Evolutionary conservation across 495 filamentous ascomycete species (phyloP), one percentile per base, ranked within the genome.

Genomic region (Aspergillus incahuasiensis): DNA sequence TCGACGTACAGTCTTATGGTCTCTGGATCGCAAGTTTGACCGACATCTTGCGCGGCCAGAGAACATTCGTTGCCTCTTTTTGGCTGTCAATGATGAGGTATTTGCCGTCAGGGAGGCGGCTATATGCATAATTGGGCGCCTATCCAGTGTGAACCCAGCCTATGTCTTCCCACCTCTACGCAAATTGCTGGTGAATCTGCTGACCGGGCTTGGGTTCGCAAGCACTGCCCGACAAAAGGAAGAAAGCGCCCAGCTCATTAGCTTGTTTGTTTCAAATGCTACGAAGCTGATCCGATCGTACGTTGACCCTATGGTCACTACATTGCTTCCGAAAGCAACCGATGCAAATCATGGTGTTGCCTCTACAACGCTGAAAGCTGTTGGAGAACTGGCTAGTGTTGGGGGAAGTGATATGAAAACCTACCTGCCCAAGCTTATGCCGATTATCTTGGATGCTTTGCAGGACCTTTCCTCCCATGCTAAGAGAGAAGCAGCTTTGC

Each of bases 171-270:
- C 94, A 5, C 91, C 92, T 0, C 69, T 99, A 25, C 83, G 94
- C 42, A 99, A 99, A 68, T 84, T 91, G 41, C 80, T 99, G 28
- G 92, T 99, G 56, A 95, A 97, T 74, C 84, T 97, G 65, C 79
- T 97, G 49, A 97, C 92, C 18, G 91, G 96, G 62, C 83, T 99
- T 32, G 90, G 94, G 58, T 96, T 95, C 67, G 92, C 92, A n/a
- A 92, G 91, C 65, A 91, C 90, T 34, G 79, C 92, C 39, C 85
- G 89, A 30, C 92, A 90, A 67, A 96, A 97, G 62, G 92, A 97
- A 72, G 91, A 99, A 68, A 95, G 90, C 63, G 90, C 94, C 13
- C 90, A 87, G 65, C 80, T 99, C 8, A 90, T 99, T 54, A 92
- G 91, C 59, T 79, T 97, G 45, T 86, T 97, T 21, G 91, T 96